These are phyloP conservation scores for Thermoascus crustaceus DNA, from an alignment of 2,329 filamentous ascomycete genomes.

Conservation along the genomic window DNA sequence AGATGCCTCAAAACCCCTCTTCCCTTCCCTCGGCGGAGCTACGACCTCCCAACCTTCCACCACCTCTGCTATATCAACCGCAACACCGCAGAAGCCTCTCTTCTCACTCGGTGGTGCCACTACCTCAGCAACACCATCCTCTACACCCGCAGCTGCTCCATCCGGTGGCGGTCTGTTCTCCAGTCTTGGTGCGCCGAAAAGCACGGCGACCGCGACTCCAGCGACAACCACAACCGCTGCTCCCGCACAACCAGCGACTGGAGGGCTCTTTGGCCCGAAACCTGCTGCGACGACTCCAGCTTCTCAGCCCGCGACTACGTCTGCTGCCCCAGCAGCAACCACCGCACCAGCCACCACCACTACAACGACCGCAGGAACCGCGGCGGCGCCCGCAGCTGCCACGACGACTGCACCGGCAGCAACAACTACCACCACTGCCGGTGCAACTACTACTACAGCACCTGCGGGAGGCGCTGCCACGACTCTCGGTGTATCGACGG, in stretches of 20 bases:
- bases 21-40: constrained; percentile 16
- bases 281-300: constrained; percentile 21
- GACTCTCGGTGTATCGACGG: constrained; percentile 61
- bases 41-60: constrained; percentile 15
- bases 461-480: too few species aligned
- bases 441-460: constrained; percentile 26
- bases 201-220: constrained; percentile 18
- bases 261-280: constrained; percentile 13
- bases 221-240: constrained; percentile 15
- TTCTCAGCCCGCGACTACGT: constrained; percentile 26
- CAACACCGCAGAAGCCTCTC: constrained; percentile 27
- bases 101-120: constrained; percentile 25
- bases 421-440: constrained; percentile 20
- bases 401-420: constrained; percentile 26
- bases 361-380: constrained; percentile 21
- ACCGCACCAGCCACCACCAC: constrained; percentile 19
- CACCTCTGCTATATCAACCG: constrained; percentile 19
- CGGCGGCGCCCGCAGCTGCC: constrained; percentile 22
- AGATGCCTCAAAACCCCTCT: constrained; percentile 17
- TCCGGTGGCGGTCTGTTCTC: constrained; percentile 21
- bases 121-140: constrained; percentile 22
- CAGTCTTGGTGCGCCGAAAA: constrained; percentile 18
- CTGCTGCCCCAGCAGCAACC: constrained; percentile 21
- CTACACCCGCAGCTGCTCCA: constrained; percentile 25
- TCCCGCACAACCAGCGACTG: constrained; percentile 7